Base-by-base conservation (phyloP, 2,329 filamentous ascomycete genomes). In the Ophiostoma quercus region DNA sequence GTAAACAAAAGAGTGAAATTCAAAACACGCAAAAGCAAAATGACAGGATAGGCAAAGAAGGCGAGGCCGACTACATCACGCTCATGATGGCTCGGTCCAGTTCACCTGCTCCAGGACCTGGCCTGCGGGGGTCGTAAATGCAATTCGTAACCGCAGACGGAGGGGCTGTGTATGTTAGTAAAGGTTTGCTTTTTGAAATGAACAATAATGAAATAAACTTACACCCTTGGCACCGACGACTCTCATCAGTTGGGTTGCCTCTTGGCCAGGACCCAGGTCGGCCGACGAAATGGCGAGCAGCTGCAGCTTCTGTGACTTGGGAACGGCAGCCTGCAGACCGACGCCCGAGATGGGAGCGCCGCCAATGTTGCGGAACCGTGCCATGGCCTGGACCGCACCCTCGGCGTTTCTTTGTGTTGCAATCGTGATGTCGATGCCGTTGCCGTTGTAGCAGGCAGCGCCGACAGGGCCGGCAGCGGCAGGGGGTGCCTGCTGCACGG, bases 281-380 rank as follows among this genome's bases (percentile, higher is more conserved):
- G 89, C 82, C 73, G 87, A 92, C 74, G 92, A 96, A 74, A 99
- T 97, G 71, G 90, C 92, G 78, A 96, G 90, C 74, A 99, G 82
- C 78, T 97, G 93, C 76, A 99, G 81, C 78, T 95, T 97, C 80
- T 99, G 95, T 63, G 91, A 92, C 81, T 98, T 99, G 9, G 95
- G 95, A 69, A 99, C 95, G 0, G 95, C 95, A 62, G 94, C 95
- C 79, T 99, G 95, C 74, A 99, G 79, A 34, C 92, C 92, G 39
- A 98, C 91, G 65, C 86, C 87, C 19, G 88, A 88, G 67, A 98
- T 83, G 16, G 82, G 81, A 16, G 84, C 84, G 39, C 90, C 87
- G 16, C 89, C 90, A 0, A 81, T 86, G 79, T 98, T 98, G 54
- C 86, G 87, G 84, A 99, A 99, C 9, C 89, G 88, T 19, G 93